These are phyloP conservation scores for Phaseolus lunatus DNA, from an alignment of 306 rosid species.

Conservation along the genomic window DNA sequence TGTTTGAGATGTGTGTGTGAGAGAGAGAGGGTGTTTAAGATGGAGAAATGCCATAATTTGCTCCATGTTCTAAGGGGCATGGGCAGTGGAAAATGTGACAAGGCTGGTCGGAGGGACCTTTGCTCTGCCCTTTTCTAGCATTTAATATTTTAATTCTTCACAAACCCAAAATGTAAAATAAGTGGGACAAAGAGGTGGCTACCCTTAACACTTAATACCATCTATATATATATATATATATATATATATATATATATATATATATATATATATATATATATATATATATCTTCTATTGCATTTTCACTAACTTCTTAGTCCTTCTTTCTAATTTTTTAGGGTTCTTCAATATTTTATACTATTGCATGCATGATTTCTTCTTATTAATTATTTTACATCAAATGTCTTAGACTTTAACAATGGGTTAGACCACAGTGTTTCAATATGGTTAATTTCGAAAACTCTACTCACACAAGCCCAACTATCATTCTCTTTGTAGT, in stretches of 20 bases:
- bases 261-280: no score
- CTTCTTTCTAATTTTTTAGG: slow-evolving; percentile 32
- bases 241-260: no score
- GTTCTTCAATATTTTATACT: not conserved
- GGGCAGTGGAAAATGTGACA: slow-evolving; percentile 74
- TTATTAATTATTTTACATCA: not conserved
- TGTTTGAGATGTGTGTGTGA: slow-evolving; percentile 45
- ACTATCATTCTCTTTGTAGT: no score
- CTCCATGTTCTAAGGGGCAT: slow-evolving; percentile 92
- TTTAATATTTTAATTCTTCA: slow-evolving; percentile 53
- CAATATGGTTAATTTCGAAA: no score
- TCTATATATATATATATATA: no score
- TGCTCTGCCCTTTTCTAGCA: slow-evolving; percentile 53
- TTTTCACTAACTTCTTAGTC: not conserved
- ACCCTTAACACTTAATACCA: not conserved
- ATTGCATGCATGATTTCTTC: not conserved
- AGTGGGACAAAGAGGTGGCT: not conserved
- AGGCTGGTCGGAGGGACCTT: slow-evolving; percentile 71
- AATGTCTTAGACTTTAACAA: not conserved
- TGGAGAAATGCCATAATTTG: slow-evolving; percentile 80
- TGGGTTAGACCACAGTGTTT: not conserved
- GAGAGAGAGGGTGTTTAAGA: slow-evolving; percentile 29
- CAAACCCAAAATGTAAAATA: slow-evolving; percentile 29
- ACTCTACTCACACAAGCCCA: no score
- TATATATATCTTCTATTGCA: no score